Evolutionary conservation across 1,139 yeast species (phyloP).

Genomic region (Nakaseomyces kungkrabaensis): DNA sequence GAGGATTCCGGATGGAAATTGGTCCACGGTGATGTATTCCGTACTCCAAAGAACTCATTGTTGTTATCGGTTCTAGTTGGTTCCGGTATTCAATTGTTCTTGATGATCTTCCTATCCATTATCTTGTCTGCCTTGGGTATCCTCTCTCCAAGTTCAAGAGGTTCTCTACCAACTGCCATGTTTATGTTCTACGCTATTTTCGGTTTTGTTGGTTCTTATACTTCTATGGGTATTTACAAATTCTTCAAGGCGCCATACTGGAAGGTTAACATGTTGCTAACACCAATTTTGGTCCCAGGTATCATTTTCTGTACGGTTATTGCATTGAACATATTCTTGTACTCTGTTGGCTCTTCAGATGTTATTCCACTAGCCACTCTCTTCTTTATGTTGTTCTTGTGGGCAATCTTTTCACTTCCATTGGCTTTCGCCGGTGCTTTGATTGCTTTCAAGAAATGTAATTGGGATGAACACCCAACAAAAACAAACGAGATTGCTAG

Average conservation of each 20-base stretch:
- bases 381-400: conserved; percentile 66
- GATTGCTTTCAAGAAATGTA: conserved; percentile 57
- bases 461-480: conserved; percentile 51
- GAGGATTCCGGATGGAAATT: conserved; percentile 98
- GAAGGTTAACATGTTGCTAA: conserved; percentile 73
- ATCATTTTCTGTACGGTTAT: conserved; percentile 52
- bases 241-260: conserved; percentile 88
- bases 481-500: conserved; percentile 91
- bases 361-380: conserved; percentile 92
- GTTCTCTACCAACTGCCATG: conserved; percentile 84
- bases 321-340: conserved; percentile 70
- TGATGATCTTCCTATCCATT: conserved; percentile 68
- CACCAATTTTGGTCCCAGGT: conserved; percentile 84
- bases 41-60: conserved; percentile 68
- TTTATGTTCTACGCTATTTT: conserved; percentile 71
- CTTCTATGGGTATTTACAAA: conserved; percentile 78
- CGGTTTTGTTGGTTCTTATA: conserved; percentile 74
- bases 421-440: conserved; percentile 73
- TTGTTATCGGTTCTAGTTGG: conserved; percentile 75
- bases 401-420: conserved; percentile 85
- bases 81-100: conserved; percentile 74
- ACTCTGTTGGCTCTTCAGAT: conserved; percentile 76
- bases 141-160: conserved; percentile 89
- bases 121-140: conserved; percentile 81
- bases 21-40: conserved; percentile 89